phyloP scores from a whole-genome alignment of 768 basidiomycete species.

The Ramaria sp. region DNA sequence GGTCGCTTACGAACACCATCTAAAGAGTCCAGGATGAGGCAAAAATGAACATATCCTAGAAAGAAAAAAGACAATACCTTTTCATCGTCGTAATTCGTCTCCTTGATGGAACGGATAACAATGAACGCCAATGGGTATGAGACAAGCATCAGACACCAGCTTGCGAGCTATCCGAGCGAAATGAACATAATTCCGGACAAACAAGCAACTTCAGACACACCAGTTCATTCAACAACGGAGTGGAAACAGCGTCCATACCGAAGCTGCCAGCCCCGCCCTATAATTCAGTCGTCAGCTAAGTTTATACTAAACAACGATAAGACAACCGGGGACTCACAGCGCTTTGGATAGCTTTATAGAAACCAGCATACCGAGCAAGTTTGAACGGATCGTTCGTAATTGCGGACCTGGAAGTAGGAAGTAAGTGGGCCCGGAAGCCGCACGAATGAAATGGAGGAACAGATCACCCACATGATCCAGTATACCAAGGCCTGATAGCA shows the following conservation, averaged over 20 bases:
- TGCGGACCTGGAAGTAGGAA: conserved; percentile 21
- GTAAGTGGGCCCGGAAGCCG: not conserved
- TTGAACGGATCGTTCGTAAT: conserved; percentile 34
- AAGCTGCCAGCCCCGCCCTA: conserved; percentile 27
- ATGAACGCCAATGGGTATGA: conserved; percentile 25
- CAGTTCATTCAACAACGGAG: conserved; percentile 33
- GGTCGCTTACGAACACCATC: conserved; percentile 6
- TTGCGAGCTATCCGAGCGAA: conserved; percentile 18
- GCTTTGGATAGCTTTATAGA: conserved; percentile 28
- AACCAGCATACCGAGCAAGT: conserved; percentile 33
- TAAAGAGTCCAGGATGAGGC: conserved; percentile 11
- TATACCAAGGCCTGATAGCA: conserved; percentile 16
- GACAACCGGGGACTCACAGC: not conserved
- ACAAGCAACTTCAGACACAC: conserved; percentile 10
- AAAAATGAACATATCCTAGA: conserved; percentile 11
- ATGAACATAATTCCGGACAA: not conserved
- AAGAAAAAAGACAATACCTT: conserved; percentile 12
- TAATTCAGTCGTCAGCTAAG: not conserved
- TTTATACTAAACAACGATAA: not conserved
- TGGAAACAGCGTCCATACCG: conserved; percentile 34
- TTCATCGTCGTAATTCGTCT: conserved; percentile 28
- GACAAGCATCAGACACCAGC: conserved; percentile 25
- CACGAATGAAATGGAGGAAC: not conserved
- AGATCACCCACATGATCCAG: conserved; percentile 11
- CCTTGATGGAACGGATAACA: conserved; percentile 26